Base-by-base conservation (phyloP, 208 protist species). In the Crithidia mellificae region DNA sequence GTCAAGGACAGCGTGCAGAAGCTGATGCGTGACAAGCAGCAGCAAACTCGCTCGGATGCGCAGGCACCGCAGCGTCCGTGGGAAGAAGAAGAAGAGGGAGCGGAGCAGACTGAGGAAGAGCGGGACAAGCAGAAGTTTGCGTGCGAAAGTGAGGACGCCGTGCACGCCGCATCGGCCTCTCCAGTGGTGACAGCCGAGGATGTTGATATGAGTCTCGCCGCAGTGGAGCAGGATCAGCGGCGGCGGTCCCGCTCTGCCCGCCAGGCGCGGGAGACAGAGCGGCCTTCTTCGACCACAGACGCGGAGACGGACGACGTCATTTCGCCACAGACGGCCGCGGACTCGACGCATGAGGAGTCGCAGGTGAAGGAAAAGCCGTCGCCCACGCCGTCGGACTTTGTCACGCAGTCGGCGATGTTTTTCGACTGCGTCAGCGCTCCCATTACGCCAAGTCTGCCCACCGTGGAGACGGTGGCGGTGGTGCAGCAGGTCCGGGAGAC, bases 371-470 rank as follows among this genome's bases (percentile, higher is more conserved):
- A 12, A 7, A 34, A 57, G 3, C 29, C 24, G 4, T 80, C 74
- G 6, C 74, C 68, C 19, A 52, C 39, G 14, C 19, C 30, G 12
- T 73, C 75, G 0, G 75, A 77, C 15, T n/a, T 77, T 11, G 57
- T 52, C 2, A 49, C 38, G 14, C 41, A 55, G n/a, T 84, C 78
- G 5, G 74, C 68, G 14, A 73, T 81, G 57, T 90, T 90, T 58
- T 77, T 78, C 22, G 84, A 86, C 47, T 90, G 84, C 46, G 55
- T 81, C 20, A 90, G 78, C 50, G 78, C 68, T 0, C 76, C 78
- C 6, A 41, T 68, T 1, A 84, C 84, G 0, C 81, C 82, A 20
- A 72, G 41, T 9, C 5, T 78, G 22, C 62, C 57, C 3, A 39
- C 19, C 0, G 15, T 54, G 27, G 63, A 50, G 19, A 25, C 36